These are phyloP conservation scores for Penicillium griseofulvum DNA, from an alignment of 2,329 filamentous ascomycete species.

Conservation along the genomic window DNA sequence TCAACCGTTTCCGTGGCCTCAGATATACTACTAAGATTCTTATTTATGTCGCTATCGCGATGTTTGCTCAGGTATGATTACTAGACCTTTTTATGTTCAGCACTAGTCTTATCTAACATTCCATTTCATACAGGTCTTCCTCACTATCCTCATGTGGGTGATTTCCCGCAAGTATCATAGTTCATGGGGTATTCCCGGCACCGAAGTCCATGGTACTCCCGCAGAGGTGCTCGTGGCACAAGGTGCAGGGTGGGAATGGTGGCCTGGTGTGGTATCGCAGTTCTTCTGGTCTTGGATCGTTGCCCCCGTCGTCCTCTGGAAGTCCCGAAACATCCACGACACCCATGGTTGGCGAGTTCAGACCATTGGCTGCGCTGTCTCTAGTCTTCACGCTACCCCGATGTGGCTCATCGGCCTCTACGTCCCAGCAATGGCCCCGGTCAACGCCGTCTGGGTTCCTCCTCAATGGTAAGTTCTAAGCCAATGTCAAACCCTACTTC, in stretches of 20 bases:
- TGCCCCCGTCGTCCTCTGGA: conserved; percentile 51
- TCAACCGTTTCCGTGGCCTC: conserved; percentile 25
- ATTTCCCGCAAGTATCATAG: conserved; percentile 63
- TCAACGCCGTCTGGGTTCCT: conserved; percentile 59
- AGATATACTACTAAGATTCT: conserved; percentile 26
- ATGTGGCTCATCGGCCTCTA: conserved; percentile 63
- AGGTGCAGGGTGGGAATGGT: conserved; percentile 63
- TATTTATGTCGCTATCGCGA: conserved; percentile 52
- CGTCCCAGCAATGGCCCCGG: conserved; percentile 50
- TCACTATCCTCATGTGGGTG: conserved; percentile 60
- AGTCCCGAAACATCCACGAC: conserved; percentile 60
- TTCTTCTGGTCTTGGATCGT: conserved; percentile 23
- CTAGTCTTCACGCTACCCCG: conserved; percentile 60
- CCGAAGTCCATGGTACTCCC: conserved; percentile 50
- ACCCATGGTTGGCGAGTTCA: conserved; percentile 66
- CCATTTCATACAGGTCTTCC: conserved; percentile 49
- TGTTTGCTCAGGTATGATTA: conserved; percentile 53
- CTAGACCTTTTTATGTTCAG: background rate
- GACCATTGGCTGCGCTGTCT: conserved; percentile 54
- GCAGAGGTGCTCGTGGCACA: conserved; percentile 39
- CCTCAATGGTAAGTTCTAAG: conserved; percentile 50
- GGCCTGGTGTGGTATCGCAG: conserved; percentile 25
- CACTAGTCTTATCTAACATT: conserved; percentile 4
- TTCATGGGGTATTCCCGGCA: conserved; percentile 49
- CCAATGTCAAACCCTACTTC: background rate